Evolutionary conservation across 441 rosid genomes (phyloP).

Genomic region (Omphalea diandra): DNA sequence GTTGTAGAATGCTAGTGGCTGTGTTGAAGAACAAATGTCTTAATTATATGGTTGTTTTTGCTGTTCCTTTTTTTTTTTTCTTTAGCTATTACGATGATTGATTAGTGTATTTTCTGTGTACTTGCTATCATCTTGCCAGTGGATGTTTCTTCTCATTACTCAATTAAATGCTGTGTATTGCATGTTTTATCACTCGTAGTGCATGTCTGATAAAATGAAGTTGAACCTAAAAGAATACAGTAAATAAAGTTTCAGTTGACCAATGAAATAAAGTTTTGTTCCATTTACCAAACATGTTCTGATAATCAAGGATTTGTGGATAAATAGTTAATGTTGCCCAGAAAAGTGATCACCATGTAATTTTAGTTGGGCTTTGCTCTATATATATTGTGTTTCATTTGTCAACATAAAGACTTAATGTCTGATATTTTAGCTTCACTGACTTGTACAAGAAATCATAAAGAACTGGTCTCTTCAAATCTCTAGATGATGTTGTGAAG

Average conservation of each 20-base stretch:
- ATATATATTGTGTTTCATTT: background rate
- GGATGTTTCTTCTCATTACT: background rate
- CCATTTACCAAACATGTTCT: background rate
- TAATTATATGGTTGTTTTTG: conserved; percentile 13
- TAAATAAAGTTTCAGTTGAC: too few species aligned
- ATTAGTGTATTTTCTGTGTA: background rate
- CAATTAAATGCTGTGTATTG: too few species aligned
- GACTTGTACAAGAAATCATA: background rate
- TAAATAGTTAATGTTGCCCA: background rate
- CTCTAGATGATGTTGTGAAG: background rate
- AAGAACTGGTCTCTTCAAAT: background rate
- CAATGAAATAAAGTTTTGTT: too few species aligned
- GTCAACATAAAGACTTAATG: background rate
- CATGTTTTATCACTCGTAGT: too few species aligned
- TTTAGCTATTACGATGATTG: background rate
- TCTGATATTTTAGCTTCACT: background rate
- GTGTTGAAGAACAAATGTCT: conserved; percentile 11
- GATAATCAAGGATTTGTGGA: background rate
- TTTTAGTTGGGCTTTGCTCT: background rate
- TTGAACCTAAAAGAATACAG: background rate
- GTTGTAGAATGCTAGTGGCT: conserved; percentile 19
- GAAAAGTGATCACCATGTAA: too few species aligned
- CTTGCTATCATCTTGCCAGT: background rate
- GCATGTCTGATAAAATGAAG: background rate
- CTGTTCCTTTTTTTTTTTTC: background rate